Evolutionary conservation across 163 green algal genomes (phyloP).

Genomic region (Prototheca stagnorum): DNA sequence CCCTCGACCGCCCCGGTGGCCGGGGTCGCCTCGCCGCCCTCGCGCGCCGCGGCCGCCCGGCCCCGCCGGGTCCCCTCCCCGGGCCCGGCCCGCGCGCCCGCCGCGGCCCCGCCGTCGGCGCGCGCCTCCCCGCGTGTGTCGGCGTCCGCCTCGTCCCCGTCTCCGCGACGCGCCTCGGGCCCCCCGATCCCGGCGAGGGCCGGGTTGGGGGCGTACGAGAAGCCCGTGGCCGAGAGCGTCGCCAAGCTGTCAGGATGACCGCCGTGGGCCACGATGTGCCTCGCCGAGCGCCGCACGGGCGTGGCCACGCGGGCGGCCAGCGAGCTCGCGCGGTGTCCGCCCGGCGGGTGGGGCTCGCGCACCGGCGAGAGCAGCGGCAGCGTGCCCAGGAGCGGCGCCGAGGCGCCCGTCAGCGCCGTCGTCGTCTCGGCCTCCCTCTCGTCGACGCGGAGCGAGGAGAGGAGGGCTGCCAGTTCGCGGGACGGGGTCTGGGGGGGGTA

Average conservation of each 20-base stretch:
- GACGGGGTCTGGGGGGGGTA: slow-evolving; percentile 1
- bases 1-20: no score
- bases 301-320: slow-evolving; percentile 6
- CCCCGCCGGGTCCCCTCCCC: no score
- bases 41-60: no score
- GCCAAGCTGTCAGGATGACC: not conserved
- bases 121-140: no score
- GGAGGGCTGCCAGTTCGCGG: slow-evolving; percentile 14
- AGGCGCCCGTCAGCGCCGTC: no score
- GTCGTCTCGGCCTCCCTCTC: not conserved
- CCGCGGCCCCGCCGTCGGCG: no score
- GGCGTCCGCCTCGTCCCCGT: no score
- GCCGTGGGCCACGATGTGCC: not conserved
- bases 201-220: slow-evolving; percentile 6
- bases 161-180: slow-evolving; percentile 2
- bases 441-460: slow-evolving; percentile 6
- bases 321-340: no score
- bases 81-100: no score
- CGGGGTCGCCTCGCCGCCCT: no score
- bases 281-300: slow-evolving; percentile 12
- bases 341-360: no score
- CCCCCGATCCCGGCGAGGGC: not conserved
- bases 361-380: slow-evolving; percentile 13
- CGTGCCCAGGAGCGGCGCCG: slow-evolving; percentile 5
- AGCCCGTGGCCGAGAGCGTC: slow-evolving; percentile 12